Percentiles rank a stretch among this genome's conserved stretches.
Evolutionary conservation across 306 rosid species (phyloP).

Genomic region (Chamaecrista fasciculata): DNA sequence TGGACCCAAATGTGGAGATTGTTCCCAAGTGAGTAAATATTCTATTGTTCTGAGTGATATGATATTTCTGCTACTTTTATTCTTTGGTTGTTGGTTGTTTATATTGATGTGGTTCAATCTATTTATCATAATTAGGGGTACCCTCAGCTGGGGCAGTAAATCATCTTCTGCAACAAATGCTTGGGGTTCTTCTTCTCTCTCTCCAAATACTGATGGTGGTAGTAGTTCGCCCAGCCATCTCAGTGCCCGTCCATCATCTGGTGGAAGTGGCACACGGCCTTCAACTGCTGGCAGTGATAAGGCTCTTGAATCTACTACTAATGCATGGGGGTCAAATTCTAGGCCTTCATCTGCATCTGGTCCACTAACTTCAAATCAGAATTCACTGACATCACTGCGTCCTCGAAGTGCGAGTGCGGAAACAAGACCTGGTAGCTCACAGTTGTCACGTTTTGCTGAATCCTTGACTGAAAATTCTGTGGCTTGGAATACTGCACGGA

Average conservation of each 20-base stretch:
- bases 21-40: conserved; percentile 84
- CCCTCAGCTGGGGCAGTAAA: conserved; percentile 92
- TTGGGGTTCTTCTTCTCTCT: conserved; percentile 81
- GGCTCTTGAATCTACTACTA: conserved; percentile 57
- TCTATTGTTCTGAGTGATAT: conserved; percentile 5
- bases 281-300: conserved; percentile 93
- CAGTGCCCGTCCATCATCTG: conserved; percentile 87
- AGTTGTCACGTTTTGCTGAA: conserved; percentile 89
- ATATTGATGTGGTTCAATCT: conserved; percentile 1
- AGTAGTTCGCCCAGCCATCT: conserved; percentile 72
- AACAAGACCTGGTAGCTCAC: conserved; percentile 94
- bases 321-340: conserved; percentile 79
- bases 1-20: conserved; percentile 89
- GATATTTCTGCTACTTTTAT: conserved; percentile 9
- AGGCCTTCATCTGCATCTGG: conserved; percentile 99
- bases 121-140: conserved; percentile 59
- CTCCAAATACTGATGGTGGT: conserved; percentile 82
- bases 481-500: conserved; percentile 75
- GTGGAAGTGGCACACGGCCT: conserved; percentile 90
- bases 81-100: conserved; percentile 21
- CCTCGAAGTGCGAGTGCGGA: conserved; percentile 99
- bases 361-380: conserved; percentile 33
- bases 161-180: conserved; percentile 76
- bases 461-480: conserved; percentile 61
- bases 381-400: conserved; percentile 54